phyloP scores from a whole-genome alignment of 495 filamentous ascomycete species.

The Thozetella sp. region DNA sequence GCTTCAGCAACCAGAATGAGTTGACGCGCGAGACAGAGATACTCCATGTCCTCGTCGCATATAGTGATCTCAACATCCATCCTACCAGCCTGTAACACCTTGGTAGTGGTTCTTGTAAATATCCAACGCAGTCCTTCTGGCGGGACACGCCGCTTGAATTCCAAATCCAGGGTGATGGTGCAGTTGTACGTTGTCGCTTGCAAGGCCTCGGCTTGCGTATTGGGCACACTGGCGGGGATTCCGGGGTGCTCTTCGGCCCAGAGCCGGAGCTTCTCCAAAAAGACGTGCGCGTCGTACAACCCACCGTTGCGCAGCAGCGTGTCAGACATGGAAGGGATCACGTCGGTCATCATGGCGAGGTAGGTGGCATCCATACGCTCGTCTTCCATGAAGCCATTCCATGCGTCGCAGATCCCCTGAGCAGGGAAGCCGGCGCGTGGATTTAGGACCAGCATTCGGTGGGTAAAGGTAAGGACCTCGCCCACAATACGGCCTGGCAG shows the following conservation, averaged over 20 bases:
- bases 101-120: constrained; percentile 5
- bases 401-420: neutral
- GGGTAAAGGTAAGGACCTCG: constrained; percentile 4
- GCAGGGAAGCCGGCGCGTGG: neutral
- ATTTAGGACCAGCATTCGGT: neutral
- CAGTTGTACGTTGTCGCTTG: constrained; percentile 1
- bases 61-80: constrained; percentile 12
- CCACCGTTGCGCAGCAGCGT: constrained; percentile 12
- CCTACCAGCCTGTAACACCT: constrained; percentile 8
- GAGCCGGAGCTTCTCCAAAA: neutral
- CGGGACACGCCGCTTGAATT: constrained; percentile 12
- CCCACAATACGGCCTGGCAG: neutral
- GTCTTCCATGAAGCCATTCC: constrained; percentile 1
- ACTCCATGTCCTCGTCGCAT: constrained; percentile 3
- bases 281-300: constrained; percentile 5
- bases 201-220: constrained; percentile 5
- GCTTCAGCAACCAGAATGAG: neutral
- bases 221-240: constrained; percentile 5
- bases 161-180: constrained; percentile 12
- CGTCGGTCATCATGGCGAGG: constrained; percentile 8
- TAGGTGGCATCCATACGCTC: constrained; percentile 10
- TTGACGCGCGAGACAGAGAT: neutral
- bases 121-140: constrained; percentile 2
- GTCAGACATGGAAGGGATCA: constrained; percentile 13
- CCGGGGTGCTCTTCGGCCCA: constrained; percentile 11